Conservation (phyloP, 2,329 filamentous ascomycete genomes). For the Zymoseptoria brevis region DNA sequence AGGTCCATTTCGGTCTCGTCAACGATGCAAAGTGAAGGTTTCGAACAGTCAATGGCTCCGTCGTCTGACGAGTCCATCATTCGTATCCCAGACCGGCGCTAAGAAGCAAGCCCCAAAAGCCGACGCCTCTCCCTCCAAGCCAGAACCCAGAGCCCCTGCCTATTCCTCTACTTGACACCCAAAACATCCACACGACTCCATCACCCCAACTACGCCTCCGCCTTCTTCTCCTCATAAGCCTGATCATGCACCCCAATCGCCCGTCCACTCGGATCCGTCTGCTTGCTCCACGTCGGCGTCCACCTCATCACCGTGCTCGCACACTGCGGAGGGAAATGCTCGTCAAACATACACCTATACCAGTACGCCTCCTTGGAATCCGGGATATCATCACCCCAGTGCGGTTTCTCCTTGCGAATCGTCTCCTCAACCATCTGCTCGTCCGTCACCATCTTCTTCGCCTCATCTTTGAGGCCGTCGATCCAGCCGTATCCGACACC, state of each 20-base stretch:
- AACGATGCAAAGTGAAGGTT: too few species aligned
- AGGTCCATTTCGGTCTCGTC: too few species aligned
- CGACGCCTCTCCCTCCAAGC: neutral
- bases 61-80: too few species aligned
- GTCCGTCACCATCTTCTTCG: conserved; percentile 80
- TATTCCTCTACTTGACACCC: neutral
- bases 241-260: conserved; percentile 30
- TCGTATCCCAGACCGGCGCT: too few species aligned
- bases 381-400: conserved; percentile 89
- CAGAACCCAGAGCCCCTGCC: neutral
- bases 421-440: conserved; percentile 60
- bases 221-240: conserved; percentile 25
- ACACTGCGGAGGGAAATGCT: conserved; percentile 90
- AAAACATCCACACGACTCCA: neutral
- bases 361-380: conserved; percentile 98
- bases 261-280: conserved; percentile 88
- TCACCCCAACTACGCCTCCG: neutral
- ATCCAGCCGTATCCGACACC: conserved; percentile 99
- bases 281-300: conserved; percentile 95
- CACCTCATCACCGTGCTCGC: conserved; percentile 91
- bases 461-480: conserved; percentile 90
- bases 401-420: conserved; percentile 81
- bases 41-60: too few species aligned
- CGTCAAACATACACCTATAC: conserved; percentile 98
- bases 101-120: too few species aligned